These are phyloP conservation scores for Stramenopiles sp. DNA, from an alignment of 352 stramenopile species.

Conservation along the genomic window DNA sequence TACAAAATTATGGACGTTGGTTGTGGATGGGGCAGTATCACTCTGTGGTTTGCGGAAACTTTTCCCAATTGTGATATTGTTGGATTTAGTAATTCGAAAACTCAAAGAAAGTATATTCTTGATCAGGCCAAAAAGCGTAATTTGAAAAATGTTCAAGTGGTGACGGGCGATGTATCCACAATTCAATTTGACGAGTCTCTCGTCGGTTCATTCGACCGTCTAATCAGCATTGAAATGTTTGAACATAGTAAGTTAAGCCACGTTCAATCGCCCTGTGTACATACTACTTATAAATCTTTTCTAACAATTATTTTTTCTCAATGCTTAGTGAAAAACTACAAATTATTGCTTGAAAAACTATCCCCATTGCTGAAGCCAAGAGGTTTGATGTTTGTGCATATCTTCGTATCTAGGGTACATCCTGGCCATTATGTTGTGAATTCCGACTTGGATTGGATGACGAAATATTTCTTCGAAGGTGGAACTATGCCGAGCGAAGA, in stretches of 20 bases:
- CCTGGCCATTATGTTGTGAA: conserved; percentile 48
- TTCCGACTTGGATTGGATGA: conserved; percentile 46
- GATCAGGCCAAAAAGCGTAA: conserved; percentile 33
- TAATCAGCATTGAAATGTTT: conserved; percentile 62
- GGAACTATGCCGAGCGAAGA: conserved; percentile 59
- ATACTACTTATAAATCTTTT: neutral
- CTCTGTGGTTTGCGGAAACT: conserved; percentile 30
- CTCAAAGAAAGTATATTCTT: conserved; percentile 54
- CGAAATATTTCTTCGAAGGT: conserved; percentile 62
- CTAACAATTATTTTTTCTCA: neutral
- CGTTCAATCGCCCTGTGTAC: neutral
- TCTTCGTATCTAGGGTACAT: conserved; percentile 46
- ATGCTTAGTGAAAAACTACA: conserved; percentile 30
- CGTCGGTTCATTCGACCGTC: conserved; percentile 44
- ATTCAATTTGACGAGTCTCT: conserved; percentile 22
- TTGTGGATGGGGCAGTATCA: conserved; percentile 46
- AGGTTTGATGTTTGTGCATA: conserved; percentile 51
- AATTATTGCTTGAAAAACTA: conserved; percentile 32
- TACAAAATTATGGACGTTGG: conserved; percentile 50
- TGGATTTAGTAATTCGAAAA: conserved; percentile 42
- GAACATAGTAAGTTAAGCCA: conserved; percentile 57
- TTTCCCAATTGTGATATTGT: conserved; percentile 40
- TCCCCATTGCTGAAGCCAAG: conserved; percentile 28
- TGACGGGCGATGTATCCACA: conserved; percentile 37
- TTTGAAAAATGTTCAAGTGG: conserved; percentile 43